A percentile compares a stretch with the other conserved stretches of the same genome.
Evolutionary conservation across 192 early-diverging fungal species (phyloP).

Genomic region (Hyaloraphidium curvatum): DNA sequence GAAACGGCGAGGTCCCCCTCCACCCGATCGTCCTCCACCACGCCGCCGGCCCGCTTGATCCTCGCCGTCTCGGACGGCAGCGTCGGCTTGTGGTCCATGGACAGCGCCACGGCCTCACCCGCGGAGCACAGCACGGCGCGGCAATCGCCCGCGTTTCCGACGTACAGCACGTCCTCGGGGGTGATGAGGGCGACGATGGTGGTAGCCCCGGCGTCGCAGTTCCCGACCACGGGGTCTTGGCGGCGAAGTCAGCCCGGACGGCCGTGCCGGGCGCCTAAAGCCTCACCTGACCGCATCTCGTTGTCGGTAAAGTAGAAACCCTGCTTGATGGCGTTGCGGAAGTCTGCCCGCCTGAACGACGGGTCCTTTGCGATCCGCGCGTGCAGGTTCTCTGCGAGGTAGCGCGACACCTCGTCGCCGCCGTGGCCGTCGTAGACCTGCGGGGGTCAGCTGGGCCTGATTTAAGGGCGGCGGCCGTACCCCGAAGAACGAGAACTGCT

Average conservation of each 20-base stretch:
- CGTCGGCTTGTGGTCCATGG: constrained; percentile 89
- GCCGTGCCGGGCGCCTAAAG: background rate
- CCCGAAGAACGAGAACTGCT: background rate
- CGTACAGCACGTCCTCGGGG: constrained; percentile 56
- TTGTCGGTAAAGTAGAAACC: background rate
- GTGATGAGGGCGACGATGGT: constrained; percentile 75
- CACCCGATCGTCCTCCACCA: background rate
- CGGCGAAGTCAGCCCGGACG: background rate
- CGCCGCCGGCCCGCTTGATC: constrained; percentile 75
- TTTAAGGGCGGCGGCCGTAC: no score
- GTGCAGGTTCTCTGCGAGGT: background rate
- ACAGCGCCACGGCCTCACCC: constrained; percentile 58
- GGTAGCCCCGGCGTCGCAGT: constrained; percentile 87
- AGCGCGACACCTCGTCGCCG: background rate
- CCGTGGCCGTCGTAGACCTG: constrained; percentile 3
- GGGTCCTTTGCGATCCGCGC: background rate
- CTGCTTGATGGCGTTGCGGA: background rate
- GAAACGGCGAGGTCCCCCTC: constrained; percentile 82
- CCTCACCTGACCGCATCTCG: background rate
- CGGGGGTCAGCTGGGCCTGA: no score
- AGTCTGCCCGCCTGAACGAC: background rate
- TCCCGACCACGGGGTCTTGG: constrained; percentile 46
- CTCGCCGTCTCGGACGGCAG: constrained; percentile 48
- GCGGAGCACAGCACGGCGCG: constrained; percentile 65
- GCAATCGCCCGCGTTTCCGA: constrained; percentile 79